Conservation (phyloP, 1,139 yeast species). For the Suhomyces terraborum region DNA sequence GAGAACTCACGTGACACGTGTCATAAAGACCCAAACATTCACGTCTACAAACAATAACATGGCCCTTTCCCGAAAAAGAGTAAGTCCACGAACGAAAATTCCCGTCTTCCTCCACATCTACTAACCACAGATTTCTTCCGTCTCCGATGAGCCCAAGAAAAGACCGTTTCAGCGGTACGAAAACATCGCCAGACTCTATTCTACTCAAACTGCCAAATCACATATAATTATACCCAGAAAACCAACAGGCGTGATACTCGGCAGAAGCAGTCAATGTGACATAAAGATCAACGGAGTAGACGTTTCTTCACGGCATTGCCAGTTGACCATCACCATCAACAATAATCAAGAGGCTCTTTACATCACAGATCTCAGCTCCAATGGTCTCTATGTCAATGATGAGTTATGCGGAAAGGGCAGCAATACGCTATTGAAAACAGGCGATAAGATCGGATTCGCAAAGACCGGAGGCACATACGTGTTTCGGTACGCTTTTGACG, state of each 20-base stretch:
- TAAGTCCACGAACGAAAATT: constrained; percentile 24
- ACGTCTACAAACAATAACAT: constrained; percentile 17
- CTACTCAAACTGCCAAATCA: constrained; percentile 30
- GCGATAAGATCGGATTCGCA: constrained; percentile 67
- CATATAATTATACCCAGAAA: constrained; percentile 40
- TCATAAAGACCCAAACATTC: neutral
- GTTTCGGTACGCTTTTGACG: constrained; percentile 48
- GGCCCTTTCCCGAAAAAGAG: constrained; percentile 45
- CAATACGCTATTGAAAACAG: constrained; percentile 54
- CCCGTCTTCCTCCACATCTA: neutral
- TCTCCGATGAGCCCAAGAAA: constrained; percentile 16
- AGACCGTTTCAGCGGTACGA: constrained; percentile 25
- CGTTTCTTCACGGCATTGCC: constrained; percentile 69
- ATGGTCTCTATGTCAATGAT: constrained; percentile 69
- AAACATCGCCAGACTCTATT: constrained; percentile 34
- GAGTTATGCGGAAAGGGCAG: constrained; percentile 49
- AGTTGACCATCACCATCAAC: constrained; percentile 43
- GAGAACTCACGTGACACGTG: constrained; percentile 3
- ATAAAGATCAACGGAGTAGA: constrained; percentile 57
- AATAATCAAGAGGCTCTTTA: constrained; percentile 46
- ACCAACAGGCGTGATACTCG: constrained; percentile 43
- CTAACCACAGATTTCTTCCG: constrained; percentile 4
- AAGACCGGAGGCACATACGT: constrained; percentile 56
- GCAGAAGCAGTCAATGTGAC: constrained; percentile 67
- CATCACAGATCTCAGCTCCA: constrained; percentile 61